Evolutionary conservation across 805 yeast genomes (phyloP).

Genomic region (Yarrowia sp.): DNA sequence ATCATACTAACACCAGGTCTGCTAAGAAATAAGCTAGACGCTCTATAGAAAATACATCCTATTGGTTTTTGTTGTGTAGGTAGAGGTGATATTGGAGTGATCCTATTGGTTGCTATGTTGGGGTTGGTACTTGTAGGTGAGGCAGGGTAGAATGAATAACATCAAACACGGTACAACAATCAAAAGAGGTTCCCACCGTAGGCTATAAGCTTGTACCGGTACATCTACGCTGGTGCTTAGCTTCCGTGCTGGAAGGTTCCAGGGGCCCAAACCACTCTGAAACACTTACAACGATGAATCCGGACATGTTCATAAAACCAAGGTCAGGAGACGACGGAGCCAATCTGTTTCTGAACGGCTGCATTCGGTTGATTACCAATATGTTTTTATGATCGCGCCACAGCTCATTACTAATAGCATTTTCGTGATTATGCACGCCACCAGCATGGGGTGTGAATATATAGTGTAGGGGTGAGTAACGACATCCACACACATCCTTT

Average conservation of each 20-base stretch:
- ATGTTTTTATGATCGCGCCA: neutral
- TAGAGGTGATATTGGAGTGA: no score
- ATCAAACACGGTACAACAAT: no score
- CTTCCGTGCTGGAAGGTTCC: neutral
- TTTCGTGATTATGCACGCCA: conserved; percentile 19
- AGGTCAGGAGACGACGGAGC: neutral
- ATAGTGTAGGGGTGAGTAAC: neutral
- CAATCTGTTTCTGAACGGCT: no score
- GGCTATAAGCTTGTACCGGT: no score
- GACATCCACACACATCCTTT: neutral
- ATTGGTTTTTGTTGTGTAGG: no score
- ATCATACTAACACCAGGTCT: neutral
- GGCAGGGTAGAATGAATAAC: no score
- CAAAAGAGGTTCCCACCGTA: no score
- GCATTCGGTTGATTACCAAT: neutral
- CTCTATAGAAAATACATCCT: neutral
- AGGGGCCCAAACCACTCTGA: neutral
- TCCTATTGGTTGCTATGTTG: neutral
- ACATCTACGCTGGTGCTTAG: no score
- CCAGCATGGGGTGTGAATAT: conserved; percentile 5
- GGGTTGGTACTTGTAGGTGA: no score
- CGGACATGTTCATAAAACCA: no score
- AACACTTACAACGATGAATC: no score
- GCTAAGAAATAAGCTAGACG: conserved; percentile 9
- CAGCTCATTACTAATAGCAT: neutral